These are phyloP conservation scores for Erysimum pusillum DNA, from an alignment of 441 rosid genomes.

Conservation along the genomic window DNA sequence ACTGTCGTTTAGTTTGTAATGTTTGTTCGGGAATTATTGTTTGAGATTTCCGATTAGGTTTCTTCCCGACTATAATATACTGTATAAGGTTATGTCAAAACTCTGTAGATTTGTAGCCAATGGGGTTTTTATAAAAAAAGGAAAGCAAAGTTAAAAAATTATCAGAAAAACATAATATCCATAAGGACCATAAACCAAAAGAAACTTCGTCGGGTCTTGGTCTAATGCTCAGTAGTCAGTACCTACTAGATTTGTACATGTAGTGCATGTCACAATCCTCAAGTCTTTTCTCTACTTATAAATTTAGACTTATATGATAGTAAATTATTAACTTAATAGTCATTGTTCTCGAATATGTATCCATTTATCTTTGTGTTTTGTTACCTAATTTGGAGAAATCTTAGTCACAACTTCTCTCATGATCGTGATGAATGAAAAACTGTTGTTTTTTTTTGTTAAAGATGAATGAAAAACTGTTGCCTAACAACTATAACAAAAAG, in stretches of 20 bases:
- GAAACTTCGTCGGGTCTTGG: conserved; percentile 25
- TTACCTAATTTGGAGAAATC: conserved; percentile 23
- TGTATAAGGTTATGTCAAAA: not conserved
- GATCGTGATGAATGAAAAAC: not conserved
- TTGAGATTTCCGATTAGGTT: not conserved
- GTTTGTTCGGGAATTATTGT: not conserved
- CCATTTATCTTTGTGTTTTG: not conserved
- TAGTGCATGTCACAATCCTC: conserved; percentile 36
- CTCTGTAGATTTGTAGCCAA: not conserved
- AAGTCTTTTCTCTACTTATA: conserved; percentile 17
- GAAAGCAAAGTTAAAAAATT: not conserved
- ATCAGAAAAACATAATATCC: not conserved
- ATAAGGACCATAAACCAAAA: conserved; percentile 9
- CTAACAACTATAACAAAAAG: conserved; percentile 7
- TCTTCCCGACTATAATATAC: not conserved
- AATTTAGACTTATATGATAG: conserved; percentile 6
- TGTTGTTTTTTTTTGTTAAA: no score
- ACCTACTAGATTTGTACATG: conserved; percentile 36
- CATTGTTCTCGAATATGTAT: conserved; percentile 5
- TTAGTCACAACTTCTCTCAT: conserved; percentile 7
- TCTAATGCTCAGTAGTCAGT: conserved; percentile 31
- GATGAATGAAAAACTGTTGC: not conserved
- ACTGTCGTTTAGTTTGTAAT: not conserved
- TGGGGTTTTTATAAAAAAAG: not conserved
- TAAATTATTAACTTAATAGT: not conserved